These are phyloP conservation scores for Fusarium nurragi DNA, from an alignment of 2,329 filamentous ascomycete species.

Conservation along the genomic window DNA sequence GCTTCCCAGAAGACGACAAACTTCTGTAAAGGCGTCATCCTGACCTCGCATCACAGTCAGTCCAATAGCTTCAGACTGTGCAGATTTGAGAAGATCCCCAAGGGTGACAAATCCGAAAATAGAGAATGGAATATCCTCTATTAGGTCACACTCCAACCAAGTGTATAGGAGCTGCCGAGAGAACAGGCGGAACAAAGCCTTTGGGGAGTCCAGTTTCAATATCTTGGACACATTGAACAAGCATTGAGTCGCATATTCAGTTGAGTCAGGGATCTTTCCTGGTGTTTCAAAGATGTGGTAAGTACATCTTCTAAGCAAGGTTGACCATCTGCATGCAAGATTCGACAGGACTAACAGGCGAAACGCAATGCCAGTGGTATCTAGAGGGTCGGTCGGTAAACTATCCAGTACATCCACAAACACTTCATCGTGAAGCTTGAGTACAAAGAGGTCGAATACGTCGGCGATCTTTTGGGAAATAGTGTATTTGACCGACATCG, in stretches of 20 bases:
- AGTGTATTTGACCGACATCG: slow-evolving; percentile 78
- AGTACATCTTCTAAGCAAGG: slow-evolving; percentile 83
- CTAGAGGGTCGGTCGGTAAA: slow-evolving; percentile 77
- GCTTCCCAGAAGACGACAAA: slow-evolving; percentile 67
- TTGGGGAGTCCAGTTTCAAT: slow-evolving; percentile 72
- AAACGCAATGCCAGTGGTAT: slow-evolving; percentile 84
- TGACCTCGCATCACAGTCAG: slow-evolving; percentile 85
- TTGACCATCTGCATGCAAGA: slow-evolving; percentile 85
- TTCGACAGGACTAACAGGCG: slow-evolving; percentile 79
- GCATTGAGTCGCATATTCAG: slow-evolving; percentile 77
- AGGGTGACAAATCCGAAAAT: slow-evolving; percentile 83
- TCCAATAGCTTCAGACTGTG: slow-evolving; percentile 80
- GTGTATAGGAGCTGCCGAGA: slow-evolving; percentile 90
- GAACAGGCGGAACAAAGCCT: slow-evolving; percentile 82
- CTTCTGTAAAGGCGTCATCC: slow-evolving; percentile 66
- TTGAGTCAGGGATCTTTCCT: slow-evolving; percentile 72
- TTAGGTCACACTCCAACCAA: slow-evolving; percentile 76
- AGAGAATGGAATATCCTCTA: slow-evolving; percentile 81
- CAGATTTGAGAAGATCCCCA: slow-evolving; percentile 72
- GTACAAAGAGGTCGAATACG: slow-evolving; percentile 83
- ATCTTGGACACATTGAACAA: slow-evolving; percentile 71
- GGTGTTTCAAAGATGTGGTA: slow-evolving; percentile 96
- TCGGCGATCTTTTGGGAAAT: slow-evolving; percentile 74
- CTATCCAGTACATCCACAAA: slow-evolving; percentile 84
- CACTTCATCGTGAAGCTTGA: slow-evolving; percentile 83